Conservation (phyloP, 768 basidiomycete genomes). For the Boletus tomentosulus region DNA sequence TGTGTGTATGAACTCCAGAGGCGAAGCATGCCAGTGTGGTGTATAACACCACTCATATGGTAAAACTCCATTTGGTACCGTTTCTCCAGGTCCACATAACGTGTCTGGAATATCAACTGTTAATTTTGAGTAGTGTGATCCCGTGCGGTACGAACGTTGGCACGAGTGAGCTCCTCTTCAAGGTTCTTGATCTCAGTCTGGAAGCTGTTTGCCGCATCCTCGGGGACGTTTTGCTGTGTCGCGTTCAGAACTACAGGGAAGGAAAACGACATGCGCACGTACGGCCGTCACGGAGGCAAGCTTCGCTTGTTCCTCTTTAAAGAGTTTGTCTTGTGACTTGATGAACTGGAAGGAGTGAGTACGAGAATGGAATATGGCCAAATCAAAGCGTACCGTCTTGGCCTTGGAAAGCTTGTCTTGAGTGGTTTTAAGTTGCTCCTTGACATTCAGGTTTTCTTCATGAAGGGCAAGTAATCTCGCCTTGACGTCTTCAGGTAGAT, state of each 20-base stretch:
- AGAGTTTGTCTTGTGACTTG: constrained; percentile 85
- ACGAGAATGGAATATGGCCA: neutral
- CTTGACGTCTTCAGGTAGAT: constrained; percentile 80
- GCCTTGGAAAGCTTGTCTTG: constrained; percentile 81
- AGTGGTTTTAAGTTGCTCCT: constrained; percentile 64
- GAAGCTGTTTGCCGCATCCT: constrained; percentile 67
- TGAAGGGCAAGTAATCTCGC: constrained; percentile 68
- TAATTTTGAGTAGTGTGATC: neutral
- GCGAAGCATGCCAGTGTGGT: constrained; percentile 62
- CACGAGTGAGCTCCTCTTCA: constrained; percentile 56
- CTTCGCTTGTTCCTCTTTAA: constrained; percentile 75
- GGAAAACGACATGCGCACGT: constrained; percentile 16
- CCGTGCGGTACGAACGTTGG: constrained; percentile 40
- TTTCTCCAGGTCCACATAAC: constrained; percentile 49
- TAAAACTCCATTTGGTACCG: constrained; percentile 75
- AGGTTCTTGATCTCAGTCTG: constrained; percentile 62
- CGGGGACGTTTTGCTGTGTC: constrained; percentile 48
- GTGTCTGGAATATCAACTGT: constrained; percentile 34
- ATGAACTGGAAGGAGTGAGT: constrained; percentile 62
- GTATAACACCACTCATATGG: constrained; percentile 74
- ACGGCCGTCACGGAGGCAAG: constrained; percentile 46
- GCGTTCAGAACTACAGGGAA: constrained; percentile 6
- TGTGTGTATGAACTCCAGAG: constrained; percentile 57
- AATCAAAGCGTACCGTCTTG: constrained; percentile 47
- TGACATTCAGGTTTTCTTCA: constrained; percentile 68